Conservation (phyloP, 306 rosid genomes). For the Pachyrhizus erosus region DNA sequence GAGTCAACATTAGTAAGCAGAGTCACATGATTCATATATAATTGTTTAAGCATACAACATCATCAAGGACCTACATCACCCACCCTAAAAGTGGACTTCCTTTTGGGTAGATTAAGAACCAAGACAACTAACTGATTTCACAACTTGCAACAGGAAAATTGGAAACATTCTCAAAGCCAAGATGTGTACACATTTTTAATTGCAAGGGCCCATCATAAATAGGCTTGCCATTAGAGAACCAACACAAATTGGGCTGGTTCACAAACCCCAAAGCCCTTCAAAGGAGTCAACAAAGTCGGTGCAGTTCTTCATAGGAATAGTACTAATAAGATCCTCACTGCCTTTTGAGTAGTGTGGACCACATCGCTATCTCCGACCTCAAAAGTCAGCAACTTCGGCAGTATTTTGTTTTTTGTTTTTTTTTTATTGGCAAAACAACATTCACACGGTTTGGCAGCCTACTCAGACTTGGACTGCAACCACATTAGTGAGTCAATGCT, state of each 20-base stretch:
- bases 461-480: conserved; percentile 34
- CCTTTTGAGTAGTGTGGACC: conserved; percentile 23
- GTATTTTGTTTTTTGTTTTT: conserved; percentile 20
- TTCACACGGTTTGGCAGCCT: conserved; percentile 35
- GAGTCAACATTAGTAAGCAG: not conserved
- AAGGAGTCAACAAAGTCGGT: conserved; percentile 50
- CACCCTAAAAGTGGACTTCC: not conserved
- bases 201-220: conserved; percentile 4
- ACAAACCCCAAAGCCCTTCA: not conserved
- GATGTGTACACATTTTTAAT: not conserved
- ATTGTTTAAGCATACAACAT: not conserved
- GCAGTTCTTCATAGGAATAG: conserved; percentile 25
- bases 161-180: not conserved
- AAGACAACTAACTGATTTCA: not conserved
- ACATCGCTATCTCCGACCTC: conserved; percentile 7
- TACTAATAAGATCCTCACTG: not conserved
- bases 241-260: conserved; percentile 10
- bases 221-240: not conserved
- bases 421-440: conserved; percentile 25
- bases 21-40: conserved; percentile 1
- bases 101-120: conserved; percentile 1
- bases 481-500: conserved; percentile 32
- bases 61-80: not conserved
- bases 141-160: not conserved
- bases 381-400: conserved; percentile 58